These are phyloP conservation scores for Chalaropsis ovoidea DNA, from an alignment of 2,329 filamentous ascomycete species.

Conservation along the genomic window DNA sequence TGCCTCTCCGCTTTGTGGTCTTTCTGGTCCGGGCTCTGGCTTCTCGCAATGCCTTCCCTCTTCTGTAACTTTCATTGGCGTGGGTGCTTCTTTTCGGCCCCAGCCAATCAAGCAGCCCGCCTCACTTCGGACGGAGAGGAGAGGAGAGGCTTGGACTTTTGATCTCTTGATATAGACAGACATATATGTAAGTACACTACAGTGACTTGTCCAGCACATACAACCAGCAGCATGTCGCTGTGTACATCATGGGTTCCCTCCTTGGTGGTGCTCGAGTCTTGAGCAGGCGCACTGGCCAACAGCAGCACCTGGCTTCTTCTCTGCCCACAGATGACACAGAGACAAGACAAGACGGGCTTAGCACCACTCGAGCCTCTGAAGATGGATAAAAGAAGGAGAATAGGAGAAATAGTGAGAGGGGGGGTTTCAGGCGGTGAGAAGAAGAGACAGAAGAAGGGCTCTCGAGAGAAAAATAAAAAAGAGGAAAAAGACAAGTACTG, in stretches of 20 bases:
- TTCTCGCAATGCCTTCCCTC: not conserved
- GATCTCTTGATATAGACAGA: too few species aligned
- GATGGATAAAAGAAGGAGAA: not conserved
- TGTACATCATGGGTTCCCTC: not conserved
- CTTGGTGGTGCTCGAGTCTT: not conserved
- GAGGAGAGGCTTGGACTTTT: too few species aligned
- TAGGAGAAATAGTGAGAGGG: not conserved
- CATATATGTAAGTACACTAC: too few species aligned
- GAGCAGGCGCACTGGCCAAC: too few species aligned
- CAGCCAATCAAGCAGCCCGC: not conserved
- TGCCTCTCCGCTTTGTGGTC: not conserved
- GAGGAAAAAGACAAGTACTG: too few species aligned
- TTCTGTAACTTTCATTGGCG: not conserved
- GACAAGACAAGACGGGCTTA: not conserved
- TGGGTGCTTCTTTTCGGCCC: not conserved
- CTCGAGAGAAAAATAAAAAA: too few species aligned
- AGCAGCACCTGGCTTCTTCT: too few species aligned
- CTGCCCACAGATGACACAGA: not conserved
- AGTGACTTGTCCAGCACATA: too few species aligned
- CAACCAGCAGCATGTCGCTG: too few species aligned
- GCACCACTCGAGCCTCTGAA: not conserved
- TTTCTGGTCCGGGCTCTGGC: not conserved
- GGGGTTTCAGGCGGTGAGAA: not conserved
- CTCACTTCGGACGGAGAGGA: too few species aligned
- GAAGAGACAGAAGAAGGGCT: not conserved